phyloP scores from a whole-genome alignment of 169 alveolate genomes.

The Eimeria maxima region DNA sequence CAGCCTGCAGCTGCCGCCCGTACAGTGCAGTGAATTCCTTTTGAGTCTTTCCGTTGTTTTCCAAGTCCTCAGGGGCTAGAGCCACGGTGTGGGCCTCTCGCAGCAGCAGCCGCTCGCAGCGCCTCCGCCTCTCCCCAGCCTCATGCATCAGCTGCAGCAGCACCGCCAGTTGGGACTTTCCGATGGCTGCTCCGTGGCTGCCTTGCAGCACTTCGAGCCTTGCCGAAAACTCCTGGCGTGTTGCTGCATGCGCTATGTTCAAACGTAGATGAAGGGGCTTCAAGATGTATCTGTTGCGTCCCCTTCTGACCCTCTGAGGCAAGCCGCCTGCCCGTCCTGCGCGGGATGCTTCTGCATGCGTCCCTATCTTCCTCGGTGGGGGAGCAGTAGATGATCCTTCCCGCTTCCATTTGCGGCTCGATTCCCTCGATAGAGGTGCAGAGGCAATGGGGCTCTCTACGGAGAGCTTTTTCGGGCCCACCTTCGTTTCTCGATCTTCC shows the following conservation, averaged over 20 bases:
- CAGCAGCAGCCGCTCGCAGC: conserved; percentile 88
- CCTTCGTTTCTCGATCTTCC: background rate
- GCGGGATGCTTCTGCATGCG: background rate
- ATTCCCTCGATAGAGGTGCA: conserved; percentile 14
- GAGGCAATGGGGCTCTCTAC: conserved; percentile 32
- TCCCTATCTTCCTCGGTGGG: background rate
- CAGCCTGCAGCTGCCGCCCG: conserved; percentile 85
- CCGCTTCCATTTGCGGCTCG: background rate
- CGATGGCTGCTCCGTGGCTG: conserved; percentile 88
- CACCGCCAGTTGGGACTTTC: conserved; percentile 88
- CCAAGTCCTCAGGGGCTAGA: conserved; percentile 88
- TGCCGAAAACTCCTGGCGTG: conserved; percentile 86
- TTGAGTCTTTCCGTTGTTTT: conserved; percentile 85
- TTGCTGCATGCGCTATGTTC: conserved; percentile 84
- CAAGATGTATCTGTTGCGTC: conserved; percentile 82
- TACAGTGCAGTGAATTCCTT: conserved; percentile 89
- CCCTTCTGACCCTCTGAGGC: background rate
- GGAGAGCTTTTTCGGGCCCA: background rate
- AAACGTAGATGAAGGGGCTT: conserved; percentile 85
- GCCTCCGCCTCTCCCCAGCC: conserved; percentile 85
- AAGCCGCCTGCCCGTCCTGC: background rate
- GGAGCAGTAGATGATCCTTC: background rate
- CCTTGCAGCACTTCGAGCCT: conserved; percentile 86
- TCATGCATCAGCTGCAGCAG: conserved; percentile 89
- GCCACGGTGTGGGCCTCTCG: conserved; percentile 88